Percentiles rank a stretch among this genome's conserved stretches.
These are phyloP conservation scores for Malassezia cuniculi DNA, from an alignment of 1,284 basidiomycete species.

Conservation along the genomic window DNA sequence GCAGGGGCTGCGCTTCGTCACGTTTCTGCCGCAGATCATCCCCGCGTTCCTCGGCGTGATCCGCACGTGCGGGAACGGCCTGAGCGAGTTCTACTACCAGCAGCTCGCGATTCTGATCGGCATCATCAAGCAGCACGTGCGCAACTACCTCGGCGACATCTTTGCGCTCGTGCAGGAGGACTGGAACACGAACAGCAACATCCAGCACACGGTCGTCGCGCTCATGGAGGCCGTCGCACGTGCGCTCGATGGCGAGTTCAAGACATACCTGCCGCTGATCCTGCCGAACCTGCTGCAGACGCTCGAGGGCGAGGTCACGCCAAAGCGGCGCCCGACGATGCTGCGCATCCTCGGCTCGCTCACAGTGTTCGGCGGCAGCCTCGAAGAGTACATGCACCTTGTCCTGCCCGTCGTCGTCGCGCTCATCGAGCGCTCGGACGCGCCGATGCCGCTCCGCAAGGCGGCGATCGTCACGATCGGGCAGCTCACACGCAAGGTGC, in stretches of 20 bases:
- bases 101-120: slow-evolving; percentile 89
- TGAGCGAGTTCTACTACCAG: slow-evolving; percentile 89
- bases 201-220: slow-evolving; percentile 84
- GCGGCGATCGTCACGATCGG: slow-evolving; percentile 83
- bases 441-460: slow-evolving; percentile 63
- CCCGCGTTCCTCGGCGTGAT: slow-evolving; percentile 88
- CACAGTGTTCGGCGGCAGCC: slow-evolving; percentile 83
- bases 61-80: slow-evolving; percentile 58
- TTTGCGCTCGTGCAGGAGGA: slow-evolving; percentile 43
- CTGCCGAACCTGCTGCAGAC: slow-evolving; percentile 76
- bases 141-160: slow-evolving; percentile 52
- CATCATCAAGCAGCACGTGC: slow-evolving; percentile 95
- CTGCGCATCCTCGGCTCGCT: slow-evolving; percentile 86
- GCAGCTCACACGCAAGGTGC: slow-evolving; percentile 78
- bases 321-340: slow-evolving; percentile 55
- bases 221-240: slow-evolving; percentile 89
- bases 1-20: slow-evolving; percentile 87
- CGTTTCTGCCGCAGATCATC: slow-evolving; percentile 89
- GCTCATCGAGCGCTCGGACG: slow-evolving; percentile 74
- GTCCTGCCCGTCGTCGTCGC: slow-evolving; percentile 89
- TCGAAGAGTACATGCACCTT: slow-evolving; percentile 95
- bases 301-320: slow-evolving; percentile 50
- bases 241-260: slow-evolving; percentile 93
- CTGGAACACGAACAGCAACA: slow-evolving; percentile 52
- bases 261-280: slow-evolving; percentile 85